Conservation (phyloP, 1,284 basidiomycete genomes). For the Coniferiporia sulphurascens region DNA sequence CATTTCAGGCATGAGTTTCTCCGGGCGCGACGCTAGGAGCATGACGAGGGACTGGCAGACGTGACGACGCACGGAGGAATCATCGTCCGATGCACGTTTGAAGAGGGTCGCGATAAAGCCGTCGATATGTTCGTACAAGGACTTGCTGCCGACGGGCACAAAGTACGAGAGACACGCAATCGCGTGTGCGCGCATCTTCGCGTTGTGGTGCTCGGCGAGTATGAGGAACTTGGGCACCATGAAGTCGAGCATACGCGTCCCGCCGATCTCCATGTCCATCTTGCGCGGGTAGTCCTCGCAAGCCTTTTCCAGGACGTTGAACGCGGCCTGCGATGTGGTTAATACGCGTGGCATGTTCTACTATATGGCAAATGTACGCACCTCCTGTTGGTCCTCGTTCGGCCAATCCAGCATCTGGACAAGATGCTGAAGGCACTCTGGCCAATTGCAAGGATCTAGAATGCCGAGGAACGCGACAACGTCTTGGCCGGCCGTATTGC, state of each 20-base stretch:
- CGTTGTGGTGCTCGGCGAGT: slow-evolving; percentile 76
- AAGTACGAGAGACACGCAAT: slow-evolving; percentile 94
- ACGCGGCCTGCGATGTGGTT: slow-evolving; percentile 66
- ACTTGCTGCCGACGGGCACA: slow-evolving; percentile 77
- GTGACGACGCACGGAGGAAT: slow-evolving; percentile 88
- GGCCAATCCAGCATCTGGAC: slow-evolving; percentile 72
- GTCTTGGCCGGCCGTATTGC: slow-evolving; percentile 88
- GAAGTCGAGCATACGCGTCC: slow-evolving; percentile 83
- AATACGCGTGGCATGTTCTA: neutral
- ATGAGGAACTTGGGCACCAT: slow-evolving; percentile 94
- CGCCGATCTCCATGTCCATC: slow-evolving; percentile 89
- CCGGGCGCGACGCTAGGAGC: slow-evolving; percentile 87
- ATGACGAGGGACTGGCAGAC: slow-evolving; percentile 96
- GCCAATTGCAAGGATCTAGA: slow-evolving; percentile 87
- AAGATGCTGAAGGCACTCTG: slow-evolving; percentile 83
- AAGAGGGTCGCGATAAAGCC: slow-evolving; percentile 90
- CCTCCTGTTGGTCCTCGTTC: slow-evolving; percentile 78
- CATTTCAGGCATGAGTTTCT: slow-evolving; percentile 97
- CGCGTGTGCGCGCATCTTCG: slow-evolving; percentile 91
- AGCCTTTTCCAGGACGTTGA: slow-evolving; percentile 92
- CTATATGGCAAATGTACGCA: slow-evolving; percentile 38
- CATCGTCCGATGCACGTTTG: slow-evolving; percentile 90
- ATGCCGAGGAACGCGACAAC: slow-evolving; percentile 84
- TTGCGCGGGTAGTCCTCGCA: slow-evolving; percentile 97
- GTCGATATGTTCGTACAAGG: slow-evolving; percentile 89